phyloP scores from a whole-genome alignment of 805 yeast species.

The Starmerella bombicola region DNA sequence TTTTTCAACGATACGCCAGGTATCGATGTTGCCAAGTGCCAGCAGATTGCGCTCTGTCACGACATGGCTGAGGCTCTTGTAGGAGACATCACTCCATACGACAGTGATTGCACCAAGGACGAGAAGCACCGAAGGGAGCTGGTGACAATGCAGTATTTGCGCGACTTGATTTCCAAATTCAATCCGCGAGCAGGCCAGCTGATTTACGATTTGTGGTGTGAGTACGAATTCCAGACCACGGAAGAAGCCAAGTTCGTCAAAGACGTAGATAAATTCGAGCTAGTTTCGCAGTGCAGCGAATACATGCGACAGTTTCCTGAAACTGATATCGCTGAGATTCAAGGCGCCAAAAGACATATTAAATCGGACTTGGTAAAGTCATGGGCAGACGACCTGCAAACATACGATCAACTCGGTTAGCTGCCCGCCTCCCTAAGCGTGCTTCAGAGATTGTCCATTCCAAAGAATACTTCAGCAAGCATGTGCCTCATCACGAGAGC shows the following conservation, averaged over 20 bases:
- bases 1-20: conserved; percentile 47
- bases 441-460: conserved; percentile 52
- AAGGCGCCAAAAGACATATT: conserved; percentile 46
- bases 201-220: conserved; percentile 64
- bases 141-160: conserved; percentile 54
- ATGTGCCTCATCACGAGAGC: conserved; percentile 70
- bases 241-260: conserved; percentile 82
- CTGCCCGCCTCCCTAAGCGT: background rate
- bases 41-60: conserved; percentile 76
- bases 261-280: conserved; percentile 85
- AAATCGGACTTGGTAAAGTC: conserved; percentile 58
- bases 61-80: conserved; percentile 90
- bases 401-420: conserved; percentile 3
- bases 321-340: conserved; percentile 57
- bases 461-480: conserved; percentile 74
- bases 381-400: conserved; percentile 44
- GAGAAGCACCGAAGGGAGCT: conserved; percentile 80
- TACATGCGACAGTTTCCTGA: conserved; percentile 56
- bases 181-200: conserved; percentile 51
- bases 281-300: conserved; percentile 42
- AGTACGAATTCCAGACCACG: conserved; percentile 73
- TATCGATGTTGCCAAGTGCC: conserved; percentile 56
- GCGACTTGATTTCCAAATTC: conserved; percentile 50
- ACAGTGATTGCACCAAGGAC: conserved; percentile 46
- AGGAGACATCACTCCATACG: conserved; percentile 86